These are phyloP conservation scores for Aechmea fasciata DNA, from an alignment of 176 grass and related monocot species.

Conservation along the genomic window DNA sequence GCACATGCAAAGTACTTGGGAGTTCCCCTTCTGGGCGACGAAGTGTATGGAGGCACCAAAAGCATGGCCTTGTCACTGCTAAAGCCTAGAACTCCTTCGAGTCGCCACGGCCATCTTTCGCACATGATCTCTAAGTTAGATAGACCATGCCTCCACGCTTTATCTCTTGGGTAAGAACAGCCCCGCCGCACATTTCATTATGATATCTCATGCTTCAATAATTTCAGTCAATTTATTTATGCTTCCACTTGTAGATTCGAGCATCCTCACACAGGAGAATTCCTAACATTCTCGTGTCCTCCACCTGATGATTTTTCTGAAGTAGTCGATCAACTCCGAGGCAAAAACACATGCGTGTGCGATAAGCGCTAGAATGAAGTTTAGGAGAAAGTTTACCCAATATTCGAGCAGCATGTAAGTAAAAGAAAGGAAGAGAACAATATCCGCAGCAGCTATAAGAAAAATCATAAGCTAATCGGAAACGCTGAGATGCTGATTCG, in stretches of 20 bases:
- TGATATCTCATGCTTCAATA: not conserved
- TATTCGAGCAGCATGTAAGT: too few species aligned
- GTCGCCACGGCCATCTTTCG: conserved; percentile 33
- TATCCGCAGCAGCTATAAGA: not conserved
- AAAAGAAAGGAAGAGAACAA: too few species aligned
- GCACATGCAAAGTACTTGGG: conserved; percentile 83
- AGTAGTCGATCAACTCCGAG: conserved; percentile 35
- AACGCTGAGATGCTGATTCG: not conserved
- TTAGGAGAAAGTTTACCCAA: too few species aligned
- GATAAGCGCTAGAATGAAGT: too few species aligned
- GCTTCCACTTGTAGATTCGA: conserved; percentile 48
- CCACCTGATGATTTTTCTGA: conserved; percentile 69
- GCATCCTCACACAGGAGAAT: conserved; percentile 63
- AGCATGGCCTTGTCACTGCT: conserved; percentile 62
- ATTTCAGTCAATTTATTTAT: not conserved
- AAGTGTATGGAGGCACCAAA: conserved; percentile 85
- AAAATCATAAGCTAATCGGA: not conserved
- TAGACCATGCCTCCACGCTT: conserved; percentile 82
- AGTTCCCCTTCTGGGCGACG: conserved; percentile 73
- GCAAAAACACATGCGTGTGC: conserved; percentile 11
- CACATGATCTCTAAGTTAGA: conserved; percentile 54
- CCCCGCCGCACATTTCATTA: conserved; percentile 1
- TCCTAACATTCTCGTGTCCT: conserved; percentile 54
- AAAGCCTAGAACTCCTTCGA: conserved; percentile 40
- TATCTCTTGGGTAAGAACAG: conserved; percentile 61